Evolutionary conservation across 257 asterid species (phyloP), one percentile per base, ranked within the genome.

Genomic region (Solanum tarapatanum): DNA sequence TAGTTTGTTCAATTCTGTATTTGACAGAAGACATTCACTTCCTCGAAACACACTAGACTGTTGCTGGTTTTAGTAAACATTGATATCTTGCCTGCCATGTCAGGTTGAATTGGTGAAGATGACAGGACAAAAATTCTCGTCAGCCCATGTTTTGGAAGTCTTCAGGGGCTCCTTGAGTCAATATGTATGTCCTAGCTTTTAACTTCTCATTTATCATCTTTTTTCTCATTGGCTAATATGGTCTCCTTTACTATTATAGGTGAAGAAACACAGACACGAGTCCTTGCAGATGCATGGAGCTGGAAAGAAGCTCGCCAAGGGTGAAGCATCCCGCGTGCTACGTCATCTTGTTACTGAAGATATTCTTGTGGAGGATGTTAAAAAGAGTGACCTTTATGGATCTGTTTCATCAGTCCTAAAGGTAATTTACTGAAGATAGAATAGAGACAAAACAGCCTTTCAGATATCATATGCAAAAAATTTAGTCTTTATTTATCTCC

Each of bases 151-250:
- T 87, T 90, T 97, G 96, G 99, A 97, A 93, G 98, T 97, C 88
- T 96, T 90, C 92, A 93, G 97, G 91, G 99, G 99, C 85, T 97
- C 99, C 92, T 89, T 94, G 88, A 97, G 92, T 94, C 99, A 95
- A 90, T 93, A 90, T 93, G 99, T 97, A 96, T 76, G 99, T 91
- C 83, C 86, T 87, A n/a, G 72, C 84, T 91, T 89, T 86, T 51
- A 26, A 23, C 75, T 73, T 69, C 73, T 86, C 58, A 62, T 87
- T 86, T 72, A 43, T 58, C 41, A 39, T 80, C 19, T 21, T 36
- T 86, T 85, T 55, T 87, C 75, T 85, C 88, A 75, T 66, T 77
- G 36, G 86, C 89, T 88, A 76, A 82, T 88, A 75, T 87, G 89
- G 82, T 86, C 91, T 76, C 85, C 55, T 43, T 74, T 79, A 41